Conservation (phyloP, 2,329 filamentous ascomycete species). For the Eutypa lata region DNA sequence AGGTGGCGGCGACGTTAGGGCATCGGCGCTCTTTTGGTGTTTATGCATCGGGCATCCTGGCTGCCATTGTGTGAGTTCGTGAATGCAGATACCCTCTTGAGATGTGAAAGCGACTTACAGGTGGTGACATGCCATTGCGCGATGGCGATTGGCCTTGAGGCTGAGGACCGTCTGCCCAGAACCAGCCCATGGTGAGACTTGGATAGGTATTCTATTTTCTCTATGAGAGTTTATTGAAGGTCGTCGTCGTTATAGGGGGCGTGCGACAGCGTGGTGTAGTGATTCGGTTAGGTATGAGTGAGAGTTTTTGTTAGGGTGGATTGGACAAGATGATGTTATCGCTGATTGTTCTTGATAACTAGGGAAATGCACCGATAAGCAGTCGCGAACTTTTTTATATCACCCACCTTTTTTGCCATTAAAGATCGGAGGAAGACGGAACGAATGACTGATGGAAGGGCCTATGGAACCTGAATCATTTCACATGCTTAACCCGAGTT, state of each 20-base stretch:
- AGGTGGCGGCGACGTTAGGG: constrained; percentile 29
- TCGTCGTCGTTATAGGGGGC: neutral
- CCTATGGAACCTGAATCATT: too few species aligned
- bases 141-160: constrained; percentile 15
- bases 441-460: neutral
- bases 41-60: constrained; percentile 58
- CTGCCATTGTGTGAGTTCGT: constrained; percentile 32
- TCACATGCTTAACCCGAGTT: too few species aligned
- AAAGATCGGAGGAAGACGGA: neutral
- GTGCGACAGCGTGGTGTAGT: too few species aligned
- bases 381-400: neutral
- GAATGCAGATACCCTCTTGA: neutral
- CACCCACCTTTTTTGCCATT: neutral
- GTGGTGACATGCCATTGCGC: constrained; percentile 31
- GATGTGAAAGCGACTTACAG: constrained; percentile 30
- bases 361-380: neutral
- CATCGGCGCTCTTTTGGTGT: constrained; percentile 43
- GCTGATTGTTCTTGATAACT: neutral
- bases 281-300: too few species aligned
- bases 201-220: neutral
- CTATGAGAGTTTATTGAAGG: neutral
- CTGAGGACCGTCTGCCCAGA: constrained; percentile 54
- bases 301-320: neutral
- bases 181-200: constrained; percentile 55
- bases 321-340: neutral